Evolutionary conservation across 345 rosid species (phyloP).

Genomic region (Populus simonii): DNA sequence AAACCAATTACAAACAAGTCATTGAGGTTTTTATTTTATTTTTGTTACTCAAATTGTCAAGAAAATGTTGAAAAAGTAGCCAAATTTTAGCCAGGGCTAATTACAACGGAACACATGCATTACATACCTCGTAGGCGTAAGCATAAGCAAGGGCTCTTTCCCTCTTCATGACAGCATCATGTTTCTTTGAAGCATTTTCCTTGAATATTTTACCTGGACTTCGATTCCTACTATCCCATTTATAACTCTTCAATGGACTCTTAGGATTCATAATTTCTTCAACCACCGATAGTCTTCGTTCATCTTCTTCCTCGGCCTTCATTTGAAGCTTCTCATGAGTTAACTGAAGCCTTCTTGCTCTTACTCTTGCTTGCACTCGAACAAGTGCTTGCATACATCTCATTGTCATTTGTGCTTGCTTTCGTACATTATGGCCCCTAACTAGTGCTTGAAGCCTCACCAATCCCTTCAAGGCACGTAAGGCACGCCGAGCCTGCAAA

Average conservation of each 20-base stretch:
- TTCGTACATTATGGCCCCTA: conserved; percentile 89
- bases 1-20: not conserved
- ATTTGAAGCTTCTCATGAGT: conserved; percentile 48
- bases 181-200: conserved; percentile 47
- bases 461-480: conserved; percentile 85
- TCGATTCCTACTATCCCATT: conserved; percentile 43
- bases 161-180: conserved; percentile 59
- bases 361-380: conserved; percentile 86
- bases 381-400: conserved; percentile 96
- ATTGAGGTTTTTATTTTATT: not conserved
- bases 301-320: conserved; percentile 30
- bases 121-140: conserved; percentile 68
- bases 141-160: conserved; percentile 98
- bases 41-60: not conserved
- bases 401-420: conserved; percentile 98
- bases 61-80: not conserved
- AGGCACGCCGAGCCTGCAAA: conserved; percentile 79
- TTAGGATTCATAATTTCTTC: conserved; percentile 11
- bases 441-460: conserved; percentile 94
- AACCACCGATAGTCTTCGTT: not conserved
- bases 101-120: not conserved
- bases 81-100: not conserved
- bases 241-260: conserved; percentile 30
- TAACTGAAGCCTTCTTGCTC: conserved; percentile 71
- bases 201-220: conserved; percentile 30